Base-by-base conservation (phyloP, 192 early-diverging fungal genomes). In the Linnemannia elongata region DNA sequence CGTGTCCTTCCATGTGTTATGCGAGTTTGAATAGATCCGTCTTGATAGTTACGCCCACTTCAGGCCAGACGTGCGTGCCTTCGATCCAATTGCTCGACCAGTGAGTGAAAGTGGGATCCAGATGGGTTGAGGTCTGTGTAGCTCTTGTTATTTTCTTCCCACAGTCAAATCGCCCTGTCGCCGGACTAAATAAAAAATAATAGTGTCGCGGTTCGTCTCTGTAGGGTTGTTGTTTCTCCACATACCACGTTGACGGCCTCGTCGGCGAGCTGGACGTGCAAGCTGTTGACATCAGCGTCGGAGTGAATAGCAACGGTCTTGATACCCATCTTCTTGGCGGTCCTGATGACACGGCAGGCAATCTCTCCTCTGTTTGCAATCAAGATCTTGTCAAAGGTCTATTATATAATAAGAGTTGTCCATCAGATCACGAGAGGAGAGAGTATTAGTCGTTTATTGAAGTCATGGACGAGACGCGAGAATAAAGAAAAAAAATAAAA, bases 281-380 rank as follows among this genome's bases (percentile, higher is more conserved):
- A 90, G 15, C 95, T 91, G 86, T 95, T 95, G 45, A 93, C 95
- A 90, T 99, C 98, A 33, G 96, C 95, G 84, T 97, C 97, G 0
- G 97, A 97, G 92, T 99, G 97, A 45, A 99, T 93, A 12, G 98
- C 97, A 0, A 99, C 97, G 4, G 98, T 98, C 87, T 96, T 94
- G 87, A 99, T 97, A 72, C 97, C 97, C 94, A 99, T 96, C 83
- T 96, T 97, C 75, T 93, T 92, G 57, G 98, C 98, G 6, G 97
- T 96, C 54, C 94, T 94, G 79, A 99, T 97, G 79, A 99, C 95
- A 71, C 98, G 96, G 88, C 93, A 94, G 0, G 98, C 98, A 79
- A 99, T 99, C 84, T 99, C 98, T 77, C 98, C 98, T 70, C 98
- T 94, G 92, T 99, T 99, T 52, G 98, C 97, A 69, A 99, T 93